These are phyloP conservation scores for Talaromyces ruber DNA, from an alignment of 495 filamentous ascomycete species.

Conservation along the genomic window DNA sequence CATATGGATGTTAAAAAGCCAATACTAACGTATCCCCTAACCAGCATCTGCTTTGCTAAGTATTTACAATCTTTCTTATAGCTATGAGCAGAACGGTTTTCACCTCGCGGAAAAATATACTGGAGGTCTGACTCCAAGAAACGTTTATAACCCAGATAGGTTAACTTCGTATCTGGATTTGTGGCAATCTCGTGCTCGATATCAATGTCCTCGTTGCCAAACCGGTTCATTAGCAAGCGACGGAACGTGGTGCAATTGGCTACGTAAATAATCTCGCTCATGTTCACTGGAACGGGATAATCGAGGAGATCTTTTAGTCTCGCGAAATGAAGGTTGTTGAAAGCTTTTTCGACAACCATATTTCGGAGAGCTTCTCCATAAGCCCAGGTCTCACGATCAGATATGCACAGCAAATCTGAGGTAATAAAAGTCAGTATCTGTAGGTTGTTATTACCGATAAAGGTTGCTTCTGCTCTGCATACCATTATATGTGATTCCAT, in stretches of 20 bases:
- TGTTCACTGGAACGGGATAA: constrained; percentile 20
- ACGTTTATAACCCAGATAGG: constrained; percentile 39
- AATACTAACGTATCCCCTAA: constrained; percentile 32
- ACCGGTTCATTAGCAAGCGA: constrained; percentile 26
- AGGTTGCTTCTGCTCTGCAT: neutral
- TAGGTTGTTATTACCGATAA: too few species aligned
- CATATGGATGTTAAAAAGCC: too few species aligned
- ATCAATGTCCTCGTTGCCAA: constrained; percentile 22
- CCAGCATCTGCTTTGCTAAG: constrained; percentile 39
- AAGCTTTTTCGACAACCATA: constrained; percentile 28
- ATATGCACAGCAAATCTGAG: constrained; percentile 39
- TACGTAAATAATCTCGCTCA: constrained; percentile 35
- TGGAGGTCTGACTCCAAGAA: constrained; percentile 38
- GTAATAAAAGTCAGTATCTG: neutral
- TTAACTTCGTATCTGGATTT: constrained; percentile 32
- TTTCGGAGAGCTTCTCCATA: constrained; percentile 39
- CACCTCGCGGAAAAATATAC: constrained; percentile 29
- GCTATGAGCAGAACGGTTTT: constrained; percentile 23
- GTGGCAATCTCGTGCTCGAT: constrained; percentile 25
- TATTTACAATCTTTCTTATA: constrained; percentile 35
- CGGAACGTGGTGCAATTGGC: constrained; percentile 34
- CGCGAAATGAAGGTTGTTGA: constrained; percentile 21
- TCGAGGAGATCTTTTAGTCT: constrained; percentile 34
- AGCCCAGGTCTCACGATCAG: constrained; percentile 41
- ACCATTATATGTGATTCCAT: constrained; percentile 48